A percentile compares a stretch with the other conserved stretches of the same genome.
These are phyloP conservation scores for Dactylellina drechsleri DNA, from an alignment of 2,329 filamentous ascomycete species.

Conservation along the genomic window DNA sequence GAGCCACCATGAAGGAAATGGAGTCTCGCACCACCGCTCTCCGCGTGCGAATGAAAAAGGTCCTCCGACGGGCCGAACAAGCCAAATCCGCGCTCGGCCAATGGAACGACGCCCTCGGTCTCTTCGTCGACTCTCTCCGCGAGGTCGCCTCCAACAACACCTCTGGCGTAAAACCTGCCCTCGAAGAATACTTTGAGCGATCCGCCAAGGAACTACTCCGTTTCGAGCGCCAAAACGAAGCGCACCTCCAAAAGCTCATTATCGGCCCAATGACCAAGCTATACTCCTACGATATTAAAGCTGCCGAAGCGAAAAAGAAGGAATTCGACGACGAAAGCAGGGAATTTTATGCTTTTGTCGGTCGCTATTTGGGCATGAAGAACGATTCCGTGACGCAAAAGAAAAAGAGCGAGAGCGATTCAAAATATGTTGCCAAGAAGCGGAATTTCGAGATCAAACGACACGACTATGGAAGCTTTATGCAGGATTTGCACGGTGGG, in stretches of 20 bases:
- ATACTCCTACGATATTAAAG: constrained; percentile 96
- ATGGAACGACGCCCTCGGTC: constrained; percentile 84
- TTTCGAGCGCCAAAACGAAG: constrained; percentile 86
- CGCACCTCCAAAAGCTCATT: constrained; percentile 88
- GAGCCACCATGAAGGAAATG: constrained; percentile 93
- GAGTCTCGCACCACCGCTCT: constrained; percentile 97
- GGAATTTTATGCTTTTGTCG: constrained; percentile 96
- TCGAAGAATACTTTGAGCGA: constrained; percentile 98
- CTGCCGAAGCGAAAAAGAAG: constrained; percentile 94
- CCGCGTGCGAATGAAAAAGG: constrained; percentile 93
- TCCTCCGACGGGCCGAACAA: constrained; percentile 91
- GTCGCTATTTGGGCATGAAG: constrained; percentile 92
- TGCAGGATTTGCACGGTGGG: constrained; percentile 99
- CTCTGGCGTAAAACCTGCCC: constrained; percentile 93
- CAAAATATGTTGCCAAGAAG: constrained; percentile 93
- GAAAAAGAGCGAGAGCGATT: constrained; percentile 92
- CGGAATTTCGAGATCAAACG: constrained; percentile 96
- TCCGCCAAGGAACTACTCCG: constrained; percentile 88
- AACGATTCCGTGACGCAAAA: constrained; percentile 97
- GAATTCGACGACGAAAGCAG: constrained; percentile 99
- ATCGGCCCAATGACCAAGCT: constrained; percentile 92
- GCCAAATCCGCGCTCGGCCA: constrained; percentile 80
- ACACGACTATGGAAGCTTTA: constrained; percentile 98
- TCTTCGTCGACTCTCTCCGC: constrained; percentile 84
- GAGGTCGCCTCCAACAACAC: constrained; percentile 86